Evolutionary conservation across 495 filamentous ascomycete species (phyloP), one percentile per base, ranked within the genome.

Genomic region (Elaphomyces granulatus): DNA sequence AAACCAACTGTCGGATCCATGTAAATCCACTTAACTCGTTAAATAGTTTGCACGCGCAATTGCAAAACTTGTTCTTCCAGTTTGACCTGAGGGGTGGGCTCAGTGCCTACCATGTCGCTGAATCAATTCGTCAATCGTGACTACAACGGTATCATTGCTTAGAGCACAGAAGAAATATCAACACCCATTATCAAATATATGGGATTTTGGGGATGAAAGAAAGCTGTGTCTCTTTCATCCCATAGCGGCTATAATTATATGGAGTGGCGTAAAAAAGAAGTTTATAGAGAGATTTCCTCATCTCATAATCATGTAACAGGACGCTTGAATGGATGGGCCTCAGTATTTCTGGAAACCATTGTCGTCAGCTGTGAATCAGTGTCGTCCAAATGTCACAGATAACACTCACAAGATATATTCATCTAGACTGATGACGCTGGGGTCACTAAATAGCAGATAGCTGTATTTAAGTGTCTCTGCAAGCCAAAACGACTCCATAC

Each of bases 391-490:
- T 30, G 15, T 17, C 42, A 15, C 32, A 33, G 1, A 19, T 17
- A 33, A 15, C 32, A 70, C 68, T 70, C 46, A 73, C 68, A 92
- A 65, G 28, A 94, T 83, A 68, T 74, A 94, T 44, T 90, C 78
- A 60, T 94, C 85, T 46, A 94, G 57, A 52, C 75, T 81, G 34
- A 90, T 66, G n/a, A 80, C 60, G 37, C 66, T 68, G 14, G 79
- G 78, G 30, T 81, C 77, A 35, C 71, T 75, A 55, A 83, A 85
- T 3, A 81, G 66, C 14, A 86, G 60, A 52, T 83, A 87, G 47
- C 83, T 86, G 47, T 87, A 87, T 55, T 87, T 87, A 38, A 87
- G 52, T 30, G 82, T 81, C 64, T 87, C 82, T 9, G 76, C 74
- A 23, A 79, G 56, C 76, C 77, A 82, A 53, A 82, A 85, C 1